Base-by-base conservation (phyloP, 2,329 filamentous ascomycete genomes). In the Rachicladosporium sp. region DNA sequence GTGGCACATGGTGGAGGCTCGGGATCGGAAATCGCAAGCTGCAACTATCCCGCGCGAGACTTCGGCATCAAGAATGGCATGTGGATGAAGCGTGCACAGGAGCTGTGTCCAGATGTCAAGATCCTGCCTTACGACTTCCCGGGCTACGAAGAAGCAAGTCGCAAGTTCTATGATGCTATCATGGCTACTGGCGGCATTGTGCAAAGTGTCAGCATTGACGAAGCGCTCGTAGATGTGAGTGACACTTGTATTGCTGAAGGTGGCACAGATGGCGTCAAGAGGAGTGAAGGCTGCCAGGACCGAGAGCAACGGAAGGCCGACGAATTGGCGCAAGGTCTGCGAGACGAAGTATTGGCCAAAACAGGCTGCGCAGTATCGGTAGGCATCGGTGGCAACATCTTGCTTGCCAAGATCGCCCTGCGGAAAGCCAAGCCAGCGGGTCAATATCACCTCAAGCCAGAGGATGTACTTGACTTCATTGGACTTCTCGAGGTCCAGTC, bases 151-250 rank as follows among this genome's bases (percentile, higher is more conserved):
- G 82, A 88, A 43, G 86, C 88, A 1, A 98, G 91, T 54, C 73
- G 76, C 41, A 70, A 76, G 3, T 98, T 98, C 51, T 98, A 98
- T 52, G 78, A 85, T 44, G 77, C 80, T 1, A 84, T 98, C 8
- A 63, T 96, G 29, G 73, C 76, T 4, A 69, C 87, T 6, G 86
- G 82, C 11, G 89, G 87, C 1, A 63, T 85, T 11, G 86, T 96
- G 0, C 91, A 98, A 57, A 96, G 91, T 53, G 89, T 98, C 38
- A 96, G 91, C 54, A 83, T 98, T 33, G 93, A 98, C 49, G 93
- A 98, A 61, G 91, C 87, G 1, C 71, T 98, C 6, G 65, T 98
- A 10, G 91, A 98, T 59, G 73, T 88, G 29, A 91, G 84, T 3
- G 66, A 67, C 3, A 62, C 83, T 3, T 82, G 91, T 43, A 64